phyloP scores from a whole-genome alignment of 176 grass and related monocot species.

The Phragmites australis region DNA sequence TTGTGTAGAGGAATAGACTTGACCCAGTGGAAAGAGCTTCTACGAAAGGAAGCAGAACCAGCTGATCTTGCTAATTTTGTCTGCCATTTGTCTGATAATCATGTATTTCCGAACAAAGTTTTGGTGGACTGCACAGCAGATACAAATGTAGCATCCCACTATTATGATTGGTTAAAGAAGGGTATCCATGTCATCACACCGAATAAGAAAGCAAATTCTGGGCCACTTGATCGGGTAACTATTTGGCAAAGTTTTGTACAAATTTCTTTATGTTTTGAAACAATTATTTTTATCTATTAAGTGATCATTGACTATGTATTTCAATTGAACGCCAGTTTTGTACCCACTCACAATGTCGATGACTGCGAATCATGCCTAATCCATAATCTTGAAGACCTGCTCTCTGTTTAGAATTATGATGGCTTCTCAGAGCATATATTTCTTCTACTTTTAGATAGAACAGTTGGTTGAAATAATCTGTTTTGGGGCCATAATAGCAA shows the following conservation, averaged over 20 bases:
- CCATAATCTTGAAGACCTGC: neutral
- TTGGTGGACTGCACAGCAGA: constrained; percentile 97
- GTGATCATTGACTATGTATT: constrained; percentile 19
- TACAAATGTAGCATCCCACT: constrained; percentile 77
- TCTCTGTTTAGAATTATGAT: neutral
- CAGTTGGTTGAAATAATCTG: neutral
- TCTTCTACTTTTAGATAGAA: neutral
- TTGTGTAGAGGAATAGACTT: constrained; percentile 75
- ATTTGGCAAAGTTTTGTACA: constrained; percentile 20
- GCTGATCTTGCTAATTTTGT: constrained; percentile 70
- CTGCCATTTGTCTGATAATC: constrained; percentile 81
- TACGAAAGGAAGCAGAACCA: constrained; percentile 57
- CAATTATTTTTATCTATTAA: neutral
- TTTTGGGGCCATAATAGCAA: neutral
- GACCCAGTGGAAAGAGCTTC: constrained; percentile 69
- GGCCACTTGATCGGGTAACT: constrained; percentile 86
- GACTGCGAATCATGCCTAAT: constrained; percentile 4
- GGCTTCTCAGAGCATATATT: neutral
- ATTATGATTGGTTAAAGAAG: constrained; percentile 87
- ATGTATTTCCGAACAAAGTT: constrained; percentile 94
- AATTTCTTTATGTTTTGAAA: neutral
- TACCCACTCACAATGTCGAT: neutral
- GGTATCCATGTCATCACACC: constrained; percentile 96
- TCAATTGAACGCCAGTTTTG: neutral
- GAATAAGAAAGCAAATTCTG: constrained; percentile 98